phyloP scores from a whole-genome alignment of 768 basidiomycete species.

The Lactarius psammicola region DNA sequence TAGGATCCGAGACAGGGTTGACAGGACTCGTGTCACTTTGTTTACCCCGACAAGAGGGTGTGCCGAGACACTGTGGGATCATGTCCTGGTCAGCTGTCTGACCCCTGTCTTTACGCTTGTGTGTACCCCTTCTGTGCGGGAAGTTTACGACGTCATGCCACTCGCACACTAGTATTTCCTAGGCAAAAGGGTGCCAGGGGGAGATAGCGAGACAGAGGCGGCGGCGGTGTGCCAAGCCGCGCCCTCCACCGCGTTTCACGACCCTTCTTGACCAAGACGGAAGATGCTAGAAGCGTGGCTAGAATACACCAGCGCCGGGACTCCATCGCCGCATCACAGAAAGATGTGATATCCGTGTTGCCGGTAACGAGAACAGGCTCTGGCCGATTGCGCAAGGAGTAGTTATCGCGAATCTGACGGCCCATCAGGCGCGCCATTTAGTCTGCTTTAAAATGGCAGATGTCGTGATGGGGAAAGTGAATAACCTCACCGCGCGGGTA shows the following conservation, averaged over 20 bases:
- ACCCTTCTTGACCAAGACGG: constrained; percentile 5
- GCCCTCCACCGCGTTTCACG: constrained; percentile 8
- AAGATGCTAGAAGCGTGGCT: constrained; percentile 13
- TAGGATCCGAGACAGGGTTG: background rate
- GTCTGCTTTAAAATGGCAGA: constrained; percentile 19
- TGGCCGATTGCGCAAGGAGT: constrained; percentile 8
- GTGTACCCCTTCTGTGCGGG: background rate
- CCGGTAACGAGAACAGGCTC: constrained; percentile 21
- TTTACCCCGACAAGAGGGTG: constrained; percentile 6
- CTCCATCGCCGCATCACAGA: constrained; percentile 10
- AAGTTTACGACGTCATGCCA: constrained; percentile 6
- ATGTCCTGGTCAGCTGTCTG: constrained; percentile 11
- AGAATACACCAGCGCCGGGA: constrained; percentile 1
- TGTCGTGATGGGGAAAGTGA: constrained; percentile 16
- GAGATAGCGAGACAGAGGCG: background rate
- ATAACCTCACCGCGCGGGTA: background rate
- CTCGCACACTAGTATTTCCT: constrained; percentile 4
- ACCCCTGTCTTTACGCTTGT: background rate
- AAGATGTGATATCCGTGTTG: constrained; percentile 18
- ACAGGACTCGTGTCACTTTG: constrained; percentile 12
- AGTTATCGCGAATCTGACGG: constrained; percentile 11
- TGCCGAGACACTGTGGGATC: constrained; percentile 13
- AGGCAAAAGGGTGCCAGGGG: background rate
- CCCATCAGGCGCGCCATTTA: constrained; percentile 16
- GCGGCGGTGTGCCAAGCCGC: constrained; percentile 1